These are phyloP conservation scores for Golubevia pallescens DNA, from an alignment of 1,284 basidiomycete species.

Conservation along the genomic window DNA sequence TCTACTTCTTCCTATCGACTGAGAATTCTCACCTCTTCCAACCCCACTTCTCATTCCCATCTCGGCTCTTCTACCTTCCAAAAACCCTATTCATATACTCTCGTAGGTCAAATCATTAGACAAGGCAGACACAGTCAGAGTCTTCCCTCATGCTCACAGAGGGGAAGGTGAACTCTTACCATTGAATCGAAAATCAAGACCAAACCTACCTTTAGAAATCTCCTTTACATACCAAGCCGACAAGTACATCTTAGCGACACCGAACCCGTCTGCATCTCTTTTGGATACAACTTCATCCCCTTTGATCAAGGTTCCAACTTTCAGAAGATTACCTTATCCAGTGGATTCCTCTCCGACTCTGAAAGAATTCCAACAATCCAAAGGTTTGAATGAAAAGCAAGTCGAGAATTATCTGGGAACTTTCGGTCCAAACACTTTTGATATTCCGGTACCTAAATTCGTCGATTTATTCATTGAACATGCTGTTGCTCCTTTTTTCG, in stretches of 20 bases:
- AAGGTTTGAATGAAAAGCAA: constrained; percentile 43
- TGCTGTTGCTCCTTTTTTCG: constrained; percentile 63
- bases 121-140: constrained; percentile 41
- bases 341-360: constrained; percentile 47
- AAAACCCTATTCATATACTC: constrained; percentile 11
- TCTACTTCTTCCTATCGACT: not conserved
- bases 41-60: not conserved
- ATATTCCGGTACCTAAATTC: constrained; percentile 59
- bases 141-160: constrained; percentile 57
- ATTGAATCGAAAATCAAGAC: constrained; percentile 26
- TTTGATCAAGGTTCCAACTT: constrained; percentile 52
- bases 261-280: constrained; percentile 45
- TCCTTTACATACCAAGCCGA: constrained; percentile 63
- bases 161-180: constrained; percentile 57
- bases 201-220: constrained; percentile 40
- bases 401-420: constrained; percentile 39
- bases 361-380: constrained; percentile 33
- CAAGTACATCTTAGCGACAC: constrained; percentile 59
- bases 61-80: constrained; percentile 1
- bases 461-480: constrained; percentile 60
- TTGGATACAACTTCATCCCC: constrained; percentile 49
- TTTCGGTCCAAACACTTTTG: constrained; percentile 55
- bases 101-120: constrained; percentile 19
- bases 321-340: constrained; percentile 58
- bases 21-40: not conserved